Evolutionary conservation across 2,329 filamentous ascomycete species (phyloP).

Genomic region (Stylonectria norvegica): DNA sequence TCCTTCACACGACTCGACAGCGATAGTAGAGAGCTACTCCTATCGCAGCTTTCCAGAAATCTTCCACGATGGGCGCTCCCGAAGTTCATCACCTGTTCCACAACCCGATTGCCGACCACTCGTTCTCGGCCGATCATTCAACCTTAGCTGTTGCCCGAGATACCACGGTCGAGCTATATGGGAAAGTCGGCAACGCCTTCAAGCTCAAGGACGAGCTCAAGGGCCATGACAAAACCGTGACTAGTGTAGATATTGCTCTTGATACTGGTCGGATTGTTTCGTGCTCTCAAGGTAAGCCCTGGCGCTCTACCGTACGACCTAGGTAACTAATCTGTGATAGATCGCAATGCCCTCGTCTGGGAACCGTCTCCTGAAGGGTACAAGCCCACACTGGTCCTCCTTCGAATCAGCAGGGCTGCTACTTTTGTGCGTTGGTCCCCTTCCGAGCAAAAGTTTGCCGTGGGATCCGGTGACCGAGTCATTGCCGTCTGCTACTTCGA

Average conservation of each 20-base stretch:
- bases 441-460: conserved; percentile 94
- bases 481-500: conserved; percentile 99
- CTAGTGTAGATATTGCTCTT: conserved; percentile 91
- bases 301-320: neutral
- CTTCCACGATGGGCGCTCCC: conserved; percentile 68
- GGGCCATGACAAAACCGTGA: conserved; percentile 95
- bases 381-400: conserved; percentile 94
- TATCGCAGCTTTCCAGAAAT: conserved; percentile 34
- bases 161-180: conserved; percentile 85
- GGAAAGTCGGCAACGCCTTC: conserved; percentile 68
- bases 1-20: conserved; percentile 23
- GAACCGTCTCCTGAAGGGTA: conserved; percentile 88
- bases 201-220: conserved; percentile 87
- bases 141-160: conserved; percentile 90
- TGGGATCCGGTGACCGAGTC: conserved; percentile 90
- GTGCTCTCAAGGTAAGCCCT: conserved; percentile 85
- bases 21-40: conserved; percentile 93
- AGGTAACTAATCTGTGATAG: conserved; percentile 41
- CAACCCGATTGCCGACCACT: conserved; percentile 93
- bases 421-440: conserved; percentile 98
- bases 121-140: conserved; percentile 88
- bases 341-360: conserved; percentile 98
- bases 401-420: conserved; percentile 93
- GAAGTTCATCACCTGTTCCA: conserved; percentile 98
- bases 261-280: conserved; percentile 91